A percentile compares a stretch with the other conserved stretches of the same genome.
Evolutionary conservation across 306 rosid species (phyloP).

Genomic region (Castanea mollissima): DNA sequence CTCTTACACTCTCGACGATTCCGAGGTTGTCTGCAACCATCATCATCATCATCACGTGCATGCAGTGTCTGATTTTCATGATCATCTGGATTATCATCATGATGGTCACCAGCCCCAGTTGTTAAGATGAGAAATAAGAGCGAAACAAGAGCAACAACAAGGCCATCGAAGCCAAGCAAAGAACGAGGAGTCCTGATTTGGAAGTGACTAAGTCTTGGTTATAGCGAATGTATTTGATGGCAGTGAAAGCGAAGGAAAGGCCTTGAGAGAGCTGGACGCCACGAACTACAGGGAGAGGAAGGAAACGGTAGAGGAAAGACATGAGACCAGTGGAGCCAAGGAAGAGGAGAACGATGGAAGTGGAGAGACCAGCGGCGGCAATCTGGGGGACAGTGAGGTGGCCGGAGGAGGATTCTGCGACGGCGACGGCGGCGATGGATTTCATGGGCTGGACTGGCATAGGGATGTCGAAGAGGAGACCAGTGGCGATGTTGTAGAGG

Average conservation of each 20-base stretch:
- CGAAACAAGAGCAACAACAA: conserved; percentile 47
- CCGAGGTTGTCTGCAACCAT: background rate
- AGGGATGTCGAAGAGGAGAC: conserved; percentile 74
- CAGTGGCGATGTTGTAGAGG: conserved; percentile 74
- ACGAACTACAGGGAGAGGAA: conserved; percentile 84
- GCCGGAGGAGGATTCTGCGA: conserved; percentile 44
- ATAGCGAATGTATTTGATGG: conserved; percentile 68
- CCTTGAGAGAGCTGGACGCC: conserved; percentile 91
- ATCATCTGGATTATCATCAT: no score
- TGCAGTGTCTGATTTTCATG: no score
- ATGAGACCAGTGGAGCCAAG: conserved; percentile 72
- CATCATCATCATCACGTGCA: background rate
- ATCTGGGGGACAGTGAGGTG: conserved; percentile 71
- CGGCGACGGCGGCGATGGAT: conserved; percentile 86
- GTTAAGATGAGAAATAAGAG: conserved; percentile 53
- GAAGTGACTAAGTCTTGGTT: conserved; percentile 51
- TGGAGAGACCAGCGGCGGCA: conserved; percentile 75
- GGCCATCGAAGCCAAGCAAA: conserved; percentile 66
- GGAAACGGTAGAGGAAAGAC: conserved; percentile 71
- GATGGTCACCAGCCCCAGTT: conserved; percentile 60
- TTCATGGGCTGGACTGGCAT: conserved; percentile 98
- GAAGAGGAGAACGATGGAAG: conserved; percentile 62
- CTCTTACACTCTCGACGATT: conserved; percentile 15
- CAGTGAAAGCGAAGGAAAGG: conserved; percentile 69
- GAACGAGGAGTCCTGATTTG: conserved; percentile 50